Conservation (phyloP, 345 rosid genomes). For the Eucalyptus tenuipes region DNA sequence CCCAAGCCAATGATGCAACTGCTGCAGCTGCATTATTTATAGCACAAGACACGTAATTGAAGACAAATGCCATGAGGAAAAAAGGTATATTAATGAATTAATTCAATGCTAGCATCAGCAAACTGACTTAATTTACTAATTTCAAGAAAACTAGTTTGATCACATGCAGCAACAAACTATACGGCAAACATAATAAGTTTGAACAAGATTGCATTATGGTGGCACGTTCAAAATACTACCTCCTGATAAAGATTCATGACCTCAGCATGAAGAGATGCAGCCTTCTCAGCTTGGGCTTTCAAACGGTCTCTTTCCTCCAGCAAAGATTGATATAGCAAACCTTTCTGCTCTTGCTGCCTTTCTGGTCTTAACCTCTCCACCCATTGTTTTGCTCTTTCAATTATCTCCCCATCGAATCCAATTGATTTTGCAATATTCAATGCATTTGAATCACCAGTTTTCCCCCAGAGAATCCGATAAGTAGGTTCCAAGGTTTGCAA, state of each 20-base stretch:
- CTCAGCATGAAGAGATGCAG: constrained; percentile 49
- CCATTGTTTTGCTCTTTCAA: constrained; percentile 61
- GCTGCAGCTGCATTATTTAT: neutral
- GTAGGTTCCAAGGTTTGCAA: constrained; percentile 78
- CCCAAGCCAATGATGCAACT: neutral
- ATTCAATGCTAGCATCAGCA: neutral
- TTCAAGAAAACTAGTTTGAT: neutral
- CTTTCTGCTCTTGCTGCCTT: constrained; percentile 50
- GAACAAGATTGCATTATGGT: neutral
- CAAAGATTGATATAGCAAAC: constrained; percentile 57
- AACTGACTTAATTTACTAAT: neutral
- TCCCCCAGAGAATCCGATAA: constrained; percentile 74
- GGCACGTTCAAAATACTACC: constrained; percentile 20
- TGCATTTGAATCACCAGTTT: constrained; percentile 80
- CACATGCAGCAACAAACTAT: neutral
- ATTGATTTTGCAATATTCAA: constrained; percentile 67
- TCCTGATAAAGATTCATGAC: constrained; percentile 48
- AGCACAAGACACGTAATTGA: neutral
- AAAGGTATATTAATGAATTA: neutral
- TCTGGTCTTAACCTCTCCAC: constrained; percentile 67
- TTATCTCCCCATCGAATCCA: constrained; percentile 53
- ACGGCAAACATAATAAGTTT: neutral
- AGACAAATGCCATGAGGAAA: neutral
- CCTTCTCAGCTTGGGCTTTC: constrained; percentile 44
- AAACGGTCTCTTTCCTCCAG: constrained; percentile 61